A percentile compares a stretch with the other conserved stretches of the same genome.
Evolutionary conservation across 208 protist species (phyloP).

Genomic region (Giardia duodenalis): DNA sequence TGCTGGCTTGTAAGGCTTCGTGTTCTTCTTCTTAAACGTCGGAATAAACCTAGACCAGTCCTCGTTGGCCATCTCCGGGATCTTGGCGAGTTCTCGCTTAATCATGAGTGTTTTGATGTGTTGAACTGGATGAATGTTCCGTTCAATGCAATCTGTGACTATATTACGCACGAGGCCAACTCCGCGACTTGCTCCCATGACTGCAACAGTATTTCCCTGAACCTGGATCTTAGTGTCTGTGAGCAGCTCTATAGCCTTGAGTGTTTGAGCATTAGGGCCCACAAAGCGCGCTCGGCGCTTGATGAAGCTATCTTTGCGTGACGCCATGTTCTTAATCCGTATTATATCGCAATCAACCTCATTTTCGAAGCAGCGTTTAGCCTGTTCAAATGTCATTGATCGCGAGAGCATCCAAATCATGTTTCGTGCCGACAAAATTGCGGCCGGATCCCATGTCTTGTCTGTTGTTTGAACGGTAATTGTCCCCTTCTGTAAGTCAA

Average conservation of each 20-base stretch:
- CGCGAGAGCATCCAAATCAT: neutral
- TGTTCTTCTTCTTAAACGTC: neutral
- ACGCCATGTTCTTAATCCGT: slow-evolving; percentile 5
- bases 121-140: neutral
- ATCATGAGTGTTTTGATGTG: slow-evolving; percentile 22
- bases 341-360: neutral
- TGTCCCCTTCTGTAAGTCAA: neutral
- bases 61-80: neutral
- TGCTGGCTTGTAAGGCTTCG: neutral
- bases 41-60: slow-evolving; percentile 18
- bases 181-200: neutral
- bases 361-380: neutral
- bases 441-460: neutral
- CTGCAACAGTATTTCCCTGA: neutral
- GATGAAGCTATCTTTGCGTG: neutral
- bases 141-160: neutral
- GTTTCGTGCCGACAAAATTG: neutral
- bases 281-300: neutral
- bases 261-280: neutral
- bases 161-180: neutral
- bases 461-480: neutral
- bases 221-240: neutral
- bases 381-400: neutral
- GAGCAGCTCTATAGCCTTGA: neutral
- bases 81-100: slow-evolving; percentile 20